phyloP scores from a whole-genome alignment of 192 early-diverging fungal genomes.

The Anaeromyces robustus region DNA sequence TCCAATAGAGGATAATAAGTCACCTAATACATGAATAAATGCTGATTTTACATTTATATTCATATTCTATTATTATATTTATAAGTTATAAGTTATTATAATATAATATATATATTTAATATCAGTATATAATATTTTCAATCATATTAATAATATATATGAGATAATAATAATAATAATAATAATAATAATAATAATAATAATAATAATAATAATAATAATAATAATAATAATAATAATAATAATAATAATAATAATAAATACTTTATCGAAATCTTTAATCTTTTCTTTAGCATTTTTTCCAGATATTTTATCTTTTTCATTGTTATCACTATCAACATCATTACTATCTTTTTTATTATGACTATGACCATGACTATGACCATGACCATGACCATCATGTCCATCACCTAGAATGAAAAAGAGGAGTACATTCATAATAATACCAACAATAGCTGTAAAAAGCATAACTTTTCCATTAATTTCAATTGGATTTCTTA shows the following conservation, averaged over 20 bases:
- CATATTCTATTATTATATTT: background rate
- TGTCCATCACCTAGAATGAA: conserved; percentile 20
- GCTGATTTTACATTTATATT: conserved; percentile 60
- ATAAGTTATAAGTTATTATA: background rate
- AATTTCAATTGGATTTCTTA: conserved; percentile 40
- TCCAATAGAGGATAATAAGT: conserved; percentile 63
- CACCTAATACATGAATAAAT: conserved; percentile 62
- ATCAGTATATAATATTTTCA: too few species aligned
- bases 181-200: too few species aligned
- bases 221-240: too few species aligned
- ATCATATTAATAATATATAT: too few species aligned
- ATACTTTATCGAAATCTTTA: background rate
- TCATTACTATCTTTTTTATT: conserved; percentile 10
- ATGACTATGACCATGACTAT: conserved; percentile 24
- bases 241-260: too few species aligned
- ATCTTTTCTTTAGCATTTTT: background rate
- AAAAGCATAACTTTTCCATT: conserved; percentile 53
- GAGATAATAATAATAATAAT: too few species aligned
- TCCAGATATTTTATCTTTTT: background rate
- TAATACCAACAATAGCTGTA: conserved; percentile 55
- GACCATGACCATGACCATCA: conserved; percentile 29
- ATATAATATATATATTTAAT: too few species aligned
- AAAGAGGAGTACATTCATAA: conserved; percentile 54
- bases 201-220: too few species aligned
- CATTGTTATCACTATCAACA: background rate